A percentile compares a stretch with the other conserved stretches of the same genome.
phyloP scores from a whole-genome alignment of 352 stramenopile genomes.

The Pythium brachiatum region DNA sequence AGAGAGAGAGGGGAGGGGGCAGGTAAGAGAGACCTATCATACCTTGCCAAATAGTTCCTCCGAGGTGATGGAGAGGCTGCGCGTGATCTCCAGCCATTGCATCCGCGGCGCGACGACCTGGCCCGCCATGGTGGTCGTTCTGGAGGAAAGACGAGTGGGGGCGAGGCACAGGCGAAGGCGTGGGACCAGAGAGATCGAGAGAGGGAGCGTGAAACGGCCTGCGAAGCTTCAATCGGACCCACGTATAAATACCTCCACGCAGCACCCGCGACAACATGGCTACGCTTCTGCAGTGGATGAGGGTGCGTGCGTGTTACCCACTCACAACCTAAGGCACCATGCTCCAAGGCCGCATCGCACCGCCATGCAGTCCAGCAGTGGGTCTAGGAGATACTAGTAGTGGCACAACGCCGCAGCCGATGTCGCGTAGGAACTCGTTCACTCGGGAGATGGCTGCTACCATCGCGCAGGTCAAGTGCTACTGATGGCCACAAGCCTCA shows the following conservation, averaged over 20 bases:
- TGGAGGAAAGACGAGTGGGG: not conserved
- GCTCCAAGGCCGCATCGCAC: slow-evolving; percentile 9
- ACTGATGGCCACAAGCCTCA: too few relatives aligned
- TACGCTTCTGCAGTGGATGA: not conserved
- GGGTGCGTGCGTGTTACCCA: too few relatives aligned
- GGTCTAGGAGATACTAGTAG: not conserved
- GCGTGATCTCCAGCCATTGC: slow-evolving; percentile 19
- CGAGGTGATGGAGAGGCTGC: slow-evolving; percentile 4
- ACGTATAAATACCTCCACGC: not conserved
- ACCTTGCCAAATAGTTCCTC: slow-evolving; percentile 25
- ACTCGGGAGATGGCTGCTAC: slow-evolving; percentile 24
- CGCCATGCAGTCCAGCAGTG: slow-evolving; percentile 11
- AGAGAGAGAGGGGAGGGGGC: too few relatives aligned
- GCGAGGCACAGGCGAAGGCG: not conserved
- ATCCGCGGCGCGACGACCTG: not conserved
- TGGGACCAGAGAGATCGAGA: not conserved
- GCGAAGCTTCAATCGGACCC: not conserved
- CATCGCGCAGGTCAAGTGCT: slow-evolving; percentile 34
- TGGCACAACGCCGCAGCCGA: not conserved
- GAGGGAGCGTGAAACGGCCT: slow-evolving; percentile 1
- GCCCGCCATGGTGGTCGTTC: not conserved
- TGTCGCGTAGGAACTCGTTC: slow-evolving; percentile 36
- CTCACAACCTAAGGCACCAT: not conserved
- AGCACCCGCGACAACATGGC: not conserved
- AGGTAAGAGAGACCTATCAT: not conserved